Evolutionary conservation across 371 early-diverging fungal species (phyloP), one percentile per base, ranked within the genome.

Genomic region (Amoeboaphelidium protococcarum): DNA sequence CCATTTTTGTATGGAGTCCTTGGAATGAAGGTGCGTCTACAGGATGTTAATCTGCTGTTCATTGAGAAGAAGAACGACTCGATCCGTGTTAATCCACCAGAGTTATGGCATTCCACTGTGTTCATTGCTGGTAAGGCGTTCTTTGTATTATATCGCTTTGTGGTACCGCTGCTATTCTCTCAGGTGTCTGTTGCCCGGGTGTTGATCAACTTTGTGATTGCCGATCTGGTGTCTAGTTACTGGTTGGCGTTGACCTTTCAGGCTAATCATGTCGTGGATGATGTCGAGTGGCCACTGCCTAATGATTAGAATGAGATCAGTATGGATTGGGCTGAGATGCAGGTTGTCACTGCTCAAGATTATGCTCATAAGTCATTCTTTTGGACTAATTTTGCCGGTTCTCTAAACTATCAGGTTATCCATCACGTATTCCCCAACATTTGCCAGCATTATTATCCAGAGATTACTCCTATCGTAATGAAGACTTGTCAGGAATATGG

Each of bases 171-270:
- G 24, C 44, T 56, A 23, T 51, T 52, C 40, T 40, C 10, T 31
- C 10, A 16, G 6, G 6, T 63, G 31, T 53, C 69, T 1, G 26
- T 53, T 1, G 19, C 44, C 37, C 54, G 58, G 25, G 64, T 62
- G 3, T 22, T 64, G 40, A 1, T 56, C 10, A 40, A 65, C 23
- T 65, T 70, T 47, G 47, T 56, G 2, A 45, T 68, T 13, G 53
- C 65, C 21, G 71, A 70, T 45, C 31, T 65, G 49, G 50, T 66
- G 1, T 47, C 67, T 12, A 58, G 60, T 4, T 67, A 67, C 48
- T 69, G 70, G 67, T 53, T 71, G 25, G 66, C 70, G 1, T 52
- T 68, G 41, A 68, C 66, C 42, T 71, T 71, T 57, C 72, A 71
- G 51, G 72, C 67, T n/a, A 68, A 68, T 56, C 72, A 71, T 40